Base-by-base conservation (phyloP, 139 green algal species). In the Coelastrella sp. region DNA sequence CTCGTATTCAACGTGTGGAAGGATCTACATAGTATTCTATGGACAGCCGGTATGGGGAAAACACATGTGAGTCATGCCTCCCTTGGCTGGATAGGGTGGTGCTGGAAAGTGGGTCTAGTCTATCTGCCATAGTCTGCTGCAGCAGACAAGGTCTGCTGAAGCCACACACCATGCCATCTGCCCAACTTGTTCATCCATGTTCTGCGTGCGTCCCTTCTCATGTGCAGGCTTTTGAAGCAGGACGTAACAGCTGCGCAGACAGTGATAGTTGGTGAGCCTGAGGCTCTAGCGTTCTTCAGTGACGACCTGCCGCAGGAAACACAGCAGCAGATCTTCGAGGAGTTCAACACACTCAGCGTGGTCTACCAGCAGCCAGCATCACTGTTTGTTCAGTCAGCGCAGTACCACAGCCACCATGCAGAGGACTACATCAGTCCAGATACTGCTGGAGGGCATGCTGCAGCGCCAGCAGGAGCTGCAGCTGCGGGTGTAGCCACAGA, bases 321-420 rank as follows among this genome's bases (percentile, higher is more conserved):
- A 8, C 75, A 80, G 86, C 94, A 98, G 76, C 90, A 91, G 64
- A 95, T 99, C 60, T 99, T 99, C 83, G 93, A 97, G 13, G 97
- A 99, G 93, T 98, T 99, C 91, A 99, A 99, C 94, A 95, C 93
- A 0, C 93, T 99, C 13, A 96, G 96, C 3, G 96, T 99, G 3
- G 82, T 98, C 0, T 99, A 98, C 92, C 85, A 94, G 73, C 89
- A 91, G 13, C 94, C 95, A 0, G 94, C 93, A 5, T 73, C 77
- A 4, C 92, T 90, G 11, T 97, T 97, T 23, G 87, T 91, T 3
- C 64, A 91, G 87, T 54, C 64, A 10, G 65, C 65, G 5, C 78
- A 86, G 78, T 91, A 91, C 78, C 87, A 91, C 13, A 22, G 7
- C 11, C 71, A 88, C 32, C 58, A 89, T 13, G 14, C 73, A 10